phyloP scores from a whole-genome alignment of 805 yeast genomes.

The Lipomyces orientalis region DNA sequence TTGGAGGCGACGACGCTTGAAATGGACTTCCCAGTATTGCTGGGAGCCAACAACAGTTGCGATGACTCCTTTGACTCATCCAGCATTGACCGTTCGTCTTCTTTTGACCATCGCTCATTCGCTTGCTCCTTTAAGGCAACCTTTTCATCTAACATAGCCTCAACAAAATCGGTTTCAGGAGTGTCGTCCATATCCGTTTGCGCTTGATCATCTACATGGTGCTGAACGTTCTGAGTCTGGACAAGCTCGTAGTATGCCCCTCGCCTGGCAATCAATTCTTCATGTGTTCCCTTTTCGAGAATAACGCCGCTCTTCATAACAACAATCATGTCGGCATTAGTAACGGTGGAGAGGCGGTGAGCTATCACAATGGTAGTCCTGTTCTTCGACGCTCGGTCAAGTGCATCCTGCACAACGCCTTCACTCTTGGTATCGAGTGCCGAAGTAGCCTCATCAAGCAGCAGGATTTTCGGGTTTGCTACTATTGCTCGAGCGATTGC shows the following conservation, averaged over 20 bases:
- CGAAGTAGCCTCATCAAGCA: no score
- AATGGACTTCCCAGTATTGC: slow-evolving; percentile 17
- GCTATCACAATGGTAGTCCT: slow-evolving; percentile 59
- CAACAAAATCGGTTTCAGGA: slow-evolving; percentile 16
- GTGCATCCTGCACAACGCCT: no score
- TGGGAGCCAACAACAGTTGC: slow-evolving; percentile 23
- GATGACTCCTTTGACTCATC: slow-evolving; percentile 22
- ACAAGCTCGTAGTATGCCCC: slow-evolving; percentile 43
- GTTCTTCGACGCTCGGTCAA: slow-evolving; percentile 44
- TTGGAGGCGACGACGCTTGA: slow-evolving; percentile 18
- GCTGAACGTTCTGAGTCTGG: slow-evolving; percentile 41
- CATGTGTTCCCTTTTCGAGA: slow-evolving; percentile 49
- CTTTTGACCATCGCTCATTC: no score
- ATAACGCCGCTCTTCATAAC: slow-evolving; percentile 54
- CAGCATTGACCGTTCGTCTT: no score
- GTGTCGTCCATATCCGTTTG: slow-evolving; percentile 22
- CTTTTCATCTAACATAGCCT: slow-evolving; percentile 29
- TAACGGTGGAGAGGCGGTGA: slow-evolving; percentile 57
- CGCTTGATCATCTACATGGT: slow-evolving; percentile 19
- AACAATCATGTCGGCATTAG: slow-evolving; percentile 53
- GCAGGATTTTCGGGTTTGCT: no score
- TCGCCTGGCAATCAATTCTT: slow-evolving; percentile 38
- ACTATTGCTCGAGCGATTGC: no score
- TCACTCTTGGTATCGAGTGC: no score
- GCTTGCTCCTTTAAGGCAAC: no score